Percentiles rank a stretch among this genome's conserved stretches.
Evolutionary conservation across 2,329 filamentous ascomycete genomes (phyloP).

Genomic region (Pseudocercospora vitis): DNA sequence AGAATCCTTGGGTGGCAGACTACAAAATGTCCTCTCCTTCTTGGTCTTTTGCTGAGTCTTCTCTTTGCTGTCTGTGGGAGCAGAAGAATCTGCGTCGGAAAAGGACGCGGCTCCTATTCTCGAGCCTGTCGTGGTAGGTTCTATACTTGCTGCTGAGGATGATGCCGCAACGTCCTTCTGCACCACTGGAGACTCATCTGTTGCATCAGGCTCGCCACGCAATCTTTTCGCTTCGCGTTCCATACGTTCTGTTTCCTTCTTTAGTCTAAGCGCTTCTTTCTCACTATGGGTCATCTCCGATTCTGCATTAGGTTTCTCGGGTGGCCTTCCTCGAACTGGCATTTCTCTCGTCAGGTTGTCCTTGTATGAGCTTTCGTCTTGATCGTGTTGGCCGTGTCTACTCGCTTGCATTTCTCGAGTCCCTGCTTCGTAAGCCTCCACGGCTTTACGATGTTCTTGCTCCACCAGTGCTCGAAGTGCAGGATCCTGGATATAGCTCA

Average conservation of each 20-base stretch:
- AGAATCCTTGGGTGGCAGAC: constrained; percentile 61
- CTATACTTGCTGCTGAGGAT: background rate
- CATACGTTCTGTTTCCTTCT: constrained; percentile 35
- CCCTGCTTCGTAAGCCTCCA: constrained; percentile 61
- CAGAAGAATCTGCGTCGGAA: constrained; percentile 12
- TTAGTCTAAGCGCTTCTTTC: constrained; percentile 33
- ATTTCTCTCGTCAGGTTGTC: constrained; percentile 16
- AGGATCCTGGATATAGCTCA: constrained; percentile 62
- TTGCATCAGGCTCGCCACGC: constrained; percentile 30
- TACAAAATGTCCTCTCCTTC: constrained; percentile 76
- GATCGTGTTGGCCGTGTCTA: too few species aligned
- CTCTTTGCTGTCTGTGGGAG: constrained; percentile 20
- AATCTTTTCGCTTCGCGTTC: constrained; percentile 35
- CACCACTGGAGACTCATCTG: constrained; percentile 2
- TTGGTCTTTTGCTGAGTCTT: constrained; percentile 32
- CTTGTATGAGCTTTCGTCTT: constrained; percentile 26
- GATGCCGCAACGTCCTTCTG: background rate
- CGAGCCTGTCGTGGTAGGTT: constrained; percentile 13
- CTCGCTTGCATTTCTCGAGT: too few species aligned
- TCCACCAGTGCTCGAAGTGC: constrained; percentile 66
- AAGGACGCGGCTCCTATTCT: constrained; percentile 6
- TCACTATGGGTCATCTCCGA: constrained; percentile 33
- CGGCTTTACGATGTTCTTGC: constrained; percentile 62
- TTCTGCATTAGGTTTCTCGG: constrained; percentile 21
- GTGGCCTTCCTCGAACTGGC: constrained; percentile 25